Percentiles rank a stretch among this genome's conserved stretches.
phyloP scores from a whole-genome alignment of 2,329 filamentous ascomycete genomes.

The Fusarium oxysporum region DNA sequence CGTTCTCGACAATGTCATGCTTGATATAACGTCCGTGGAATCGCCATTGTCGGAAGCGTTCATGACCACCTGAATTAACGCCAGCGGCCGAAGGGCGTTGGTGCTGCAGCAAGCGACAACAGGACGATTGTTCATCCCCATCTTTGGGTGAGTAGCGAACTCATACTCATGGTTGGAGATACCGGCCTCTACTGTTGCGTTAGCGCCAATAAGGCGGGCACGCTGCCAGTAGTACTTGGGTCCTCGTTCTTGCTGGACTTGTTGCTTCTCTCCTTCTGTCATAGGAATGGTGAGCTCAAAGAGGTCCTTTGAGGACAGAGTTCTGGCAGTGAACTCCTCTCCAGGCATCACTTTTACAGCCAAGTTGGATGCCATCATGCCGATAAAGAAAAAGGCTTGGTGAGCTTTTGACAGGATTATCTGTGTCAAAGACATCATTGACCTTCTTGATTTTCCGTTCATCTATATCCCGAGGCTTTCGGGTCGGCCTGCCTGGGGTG shows the following conservation, averaged over 20 bases:
- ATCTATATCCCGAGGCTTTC: too few species aligned
- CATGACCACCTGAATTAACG: neutral
- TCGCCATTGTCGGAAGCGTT: neutral
- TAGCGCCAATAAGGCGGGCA: neutral
- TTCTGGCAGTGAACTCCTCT: neutral
- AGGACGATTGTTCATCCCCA: neutral
- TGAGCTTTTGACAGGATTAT: neutral
- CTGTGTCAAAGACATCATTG: neutral
- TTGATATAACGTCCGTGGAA: neutral
- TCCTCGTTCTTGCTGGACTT: too few species aligned
- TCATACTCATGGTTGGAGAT: neutral
- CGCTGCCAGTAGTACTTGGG: neutral
- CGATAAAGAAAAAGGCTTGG: neutral
- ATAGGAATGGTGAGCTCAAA: neutral
- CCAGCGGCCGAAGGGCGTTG: neutral
- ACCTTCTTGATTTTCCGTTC: neutral
- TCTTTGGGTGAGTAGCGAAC: neutral
- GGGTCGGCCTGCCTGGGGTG: too few species aligned
- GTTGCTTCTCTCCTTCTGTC: neutral
- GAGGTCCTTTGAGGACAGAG: neutral
- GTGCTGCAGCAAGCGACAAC: neutral
- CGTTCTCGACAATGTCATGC: neutral
- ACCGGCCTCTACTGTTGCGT: neutral
- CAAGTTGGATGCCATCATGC: neutral
- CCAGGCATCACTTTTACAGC: neutral